These are phyloP conservation scores for Irpex sp. DNA, from an alignment of 1,284 basidiomycete species.

Conservation along the genomic window DNA sequence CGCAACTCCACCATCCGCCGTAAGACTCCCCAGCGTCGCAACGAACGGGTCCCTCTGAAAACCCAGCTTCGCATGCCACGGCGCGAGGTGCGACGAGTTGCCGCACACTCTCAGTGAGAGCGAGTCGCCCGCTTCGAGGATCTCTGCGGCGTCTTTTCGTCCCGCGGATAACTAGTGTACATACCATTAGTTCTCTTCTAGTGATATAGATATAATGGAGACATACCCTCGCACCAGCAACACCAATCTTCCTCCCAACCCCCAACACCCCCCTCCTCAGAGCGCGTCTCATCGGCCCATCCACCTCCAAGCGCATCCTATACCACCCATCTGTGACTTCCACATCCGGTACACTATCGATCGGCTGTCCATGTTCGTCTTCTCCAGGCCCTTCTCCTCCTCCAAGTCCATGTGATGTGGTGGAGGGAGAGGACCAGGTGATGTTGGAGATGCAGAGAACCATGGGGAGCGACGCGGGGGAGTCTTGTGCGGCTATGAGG, in stretches of 20 bases:
- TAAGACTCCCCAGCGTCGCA: constrained; percentile 75
- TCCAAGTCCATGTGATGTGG: too few relatives aligned
- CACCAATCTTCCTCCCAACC: constrained; percentile 79
- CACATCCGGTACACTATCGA: constrained; percentile 48
- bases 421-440: constrained; percentile 28
- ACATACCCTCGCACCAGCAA: constrained; percentile 79
- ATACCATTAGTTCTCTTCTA: too few relatives aligned
- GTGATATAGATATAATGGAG: too few relatives aligned
- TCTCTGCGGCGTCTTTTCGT: constrained; percentile 74
- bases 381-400: neutral
- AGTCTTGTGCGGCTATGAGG: constrained; percentile 72
- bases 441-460: constrained; percentile 81
- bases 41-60: constrained; percentile 61
- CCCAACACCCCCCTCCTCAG: constrained; percentile 59
- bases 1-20: constrained; percentile 77
- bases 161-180: constrained; percentile 65
- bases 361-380: constrained; percentile 35
- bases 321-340: constrained; percentile 99
- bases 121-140: constrained; percentile 75
- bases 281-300: constrained; percentile 70
- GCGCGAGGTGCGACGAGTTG: constrained; percentile 81
- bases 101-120: constrained; percentile 67
- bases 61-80: constrained; percentile 87
- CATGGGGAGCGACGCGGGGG: constrained; percentile 69
- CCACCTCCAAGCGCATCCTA: constrained; percentile 70